These are phyloP conservation scores for Toxoplasma gondii DNA, from an alignment of 169 alveolate species.

Conservation along the genomic window DNA sequence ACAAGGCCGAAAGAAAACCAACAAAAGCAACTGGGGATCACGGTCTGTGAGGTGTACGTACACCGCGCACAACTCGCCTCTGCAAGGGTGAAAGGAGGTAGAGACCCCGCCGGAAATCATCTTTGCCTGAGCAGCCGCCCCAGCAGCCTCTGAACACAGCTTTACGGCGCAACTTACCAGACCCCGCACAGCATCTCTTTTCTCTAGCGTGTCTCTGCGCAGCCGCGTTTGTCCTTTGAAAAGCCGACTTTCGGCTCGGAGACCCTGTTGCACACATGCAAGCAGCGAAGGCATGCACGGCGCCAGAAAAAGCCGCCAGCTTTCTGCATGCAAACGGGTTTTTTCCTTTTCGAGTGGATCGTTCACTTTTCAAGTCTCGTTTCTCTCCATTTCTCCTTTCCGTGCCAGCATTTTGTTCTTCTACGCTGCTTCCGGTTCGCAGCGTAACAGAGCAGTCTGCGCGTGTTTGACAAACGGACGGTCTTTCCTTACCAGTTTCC, in stretches of 20 bases:
- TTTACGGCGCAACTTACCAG: background rate
- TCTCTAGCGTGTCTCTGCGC: background rate
- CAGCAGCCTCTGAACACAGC: background rate
- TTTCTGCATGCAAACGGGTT: too few relatives aligned
- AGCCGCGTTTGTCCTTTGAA: background rate
- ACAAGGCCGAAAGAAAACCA: background rate
- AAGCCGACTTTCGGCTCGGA: background rate
- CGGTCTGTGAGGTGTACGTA: background rate
- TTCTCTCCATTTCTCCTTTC: too few relatives aligned
- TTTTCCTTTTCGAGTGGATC: too few relatives aligned
- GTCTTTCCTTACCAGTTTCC: too few relatives aligned
- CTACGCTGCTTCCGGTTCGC: too few relatives aligned
- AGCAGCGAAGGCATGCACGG: too few relatives aligned
- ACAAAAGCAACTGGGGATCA: slow-evolving; percentile 4
- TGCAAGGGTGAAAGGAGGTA: background rate
- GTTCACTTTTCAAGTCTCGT: too few relatives aligned
- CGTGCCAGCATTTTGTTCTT: too few relatives aligned
- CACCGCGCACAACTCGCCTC: background rate
- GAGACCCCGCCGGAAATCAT: background rate
- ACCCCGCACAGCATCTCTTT: background rate
- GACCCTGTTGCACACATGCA: too few relatives aligned
- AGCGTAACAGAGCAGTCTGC: too few relatives aligned
- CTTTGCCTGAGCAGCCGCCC: background rate
- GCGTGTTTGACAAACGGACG: too few relatives aligned
- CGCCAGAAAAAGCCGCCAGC: too few relatives aligned